A percentile compares a stretch with the other conserved stretches of the same genome.
phyloP scores from a whole-genome alignment of 257 asterid species.

The Lantana camara region DNA sequence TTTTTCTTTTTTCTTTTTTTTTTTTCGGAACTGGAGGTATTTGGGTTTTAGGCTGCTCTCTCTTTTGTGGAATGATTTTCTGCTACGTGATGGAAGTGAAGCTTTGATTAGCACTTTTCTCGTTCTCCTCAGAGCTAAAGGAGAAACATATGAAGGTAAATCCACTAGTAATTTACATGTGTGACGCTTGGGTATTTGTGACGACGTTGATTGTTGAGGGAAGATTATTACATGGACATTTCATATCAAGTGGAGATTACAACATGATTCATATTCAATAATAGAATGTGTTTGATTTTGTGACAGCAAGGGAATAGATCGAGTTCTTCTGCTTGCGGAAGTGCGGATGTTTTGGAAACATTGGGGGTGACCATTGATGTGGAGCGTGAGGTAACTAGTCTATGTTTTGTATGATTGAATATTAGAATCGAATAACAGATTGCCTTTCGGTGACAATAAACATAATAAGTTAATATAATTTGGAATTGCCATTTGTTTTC shows the following conservation, averaged over 20 bases:
- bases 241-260: too few relatives aligned
- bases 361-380: constrained; percentile 68
- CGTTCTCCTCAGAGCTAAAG: constrained; percentile 60
- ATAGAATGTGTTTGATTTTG: background rate
- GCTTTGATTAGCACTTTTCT: constrained; percentile 55
- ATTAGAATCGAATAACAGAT: background rate
- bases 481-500: background rate
- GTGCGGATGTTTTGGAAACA: constrained; percentile 86
- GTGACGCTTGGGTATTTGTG: too few relatives aligned
- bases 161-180: too few relatives aligned
- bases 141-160: constrained; percentile 41
- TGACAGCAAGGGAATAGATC: constrained; percentile 90
- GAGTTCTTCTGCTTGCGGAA: constrained; percentile 92
- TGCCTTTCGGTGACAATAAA: too few relatives aligned
- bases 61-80: too few relatives aligned
- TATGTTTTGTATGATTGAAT: background rate
- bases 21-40: too few relatives aligned
- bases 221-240: too few relatives aligned
- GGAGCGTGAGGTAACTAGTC: constrained; percentile 61
- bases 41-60: too few relatives aligned
- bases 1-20: background rate
- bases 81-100: constrained; percentile 42
- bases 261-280: background rate
- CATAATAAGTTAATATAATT: too few relatives aligned
- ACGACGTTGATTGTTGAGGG: too few relatives aligned